Evolutionary conservation across 768 basidiomycete genomes (phyloP).

Genomic region (Postia placenta): DNA sequence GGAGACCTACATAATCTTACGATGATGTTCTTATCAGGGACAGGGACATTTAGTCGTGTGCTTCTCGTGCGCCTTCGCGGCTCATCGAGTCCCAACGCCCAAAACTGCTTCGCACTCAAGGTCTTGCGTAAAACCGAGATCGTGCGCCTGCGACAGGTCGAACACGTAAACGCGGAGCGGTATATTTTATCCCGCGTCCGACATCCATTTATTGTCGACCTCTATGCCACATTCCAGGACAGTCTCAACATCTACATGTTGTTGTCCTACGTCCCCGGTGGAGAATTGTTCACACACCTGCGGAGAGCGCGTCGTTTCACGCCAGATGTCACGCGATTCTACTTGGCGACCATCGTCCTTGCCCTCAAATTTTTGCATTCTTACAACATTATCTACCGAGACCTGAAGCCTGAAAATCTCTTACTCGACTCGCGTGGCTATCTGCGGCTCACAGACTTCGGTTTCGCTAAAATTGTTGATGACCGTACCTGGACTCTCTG

Average conservation of each 20-base stretch:
- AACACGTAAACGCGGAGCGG: conserved; percentile 96
- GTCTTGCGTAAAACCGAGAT: conserved; percentile 83
- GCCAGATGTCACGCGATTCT: conserved; percentile 96
- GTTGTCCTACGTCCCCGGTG: conserved; percentile 93
- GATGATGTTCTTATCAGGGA: conserved; percentile 49
- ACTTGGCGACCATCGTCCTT: conserved; percentile 92
- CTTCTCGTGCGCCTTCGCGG: conserved; percentile 75
- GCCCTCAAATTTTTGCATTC: conserved; percentile 93
- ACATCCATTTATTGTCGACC: conserved; percentile 95
- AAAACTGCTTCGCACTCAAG: conserved; percentile 80
- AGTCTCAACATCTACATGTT: conserved; percentile 97
- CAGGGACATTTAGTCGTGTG: conserved; percentile 94
- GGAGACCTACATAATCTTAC: neutral
- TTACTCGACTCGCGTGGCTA: conserved; percentile 91
- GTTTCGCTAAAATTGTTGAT: conserved; percentile 95
- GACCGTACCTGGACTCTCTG: conserved; percentile 98
- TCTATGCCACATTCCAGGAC: conserved; percentile 94
- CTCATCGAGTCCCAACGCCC: conserved; percentile 39
- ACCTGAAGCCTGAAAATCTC: conserved; percentile 98
- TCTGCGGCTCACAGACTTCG: conserved; percentile 93
- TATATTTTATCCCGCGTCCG: conserved; percentile 87
- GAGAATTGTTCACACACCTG: conserved; percentile 95
- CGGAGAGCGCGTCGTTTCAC: conserved; percentile 93
- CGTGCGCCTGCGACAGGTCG: conserved; percentile 88
- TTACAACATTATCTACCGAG: conserved; percentile 97